Conservation (phyloP, 1,284 basidiomycete genomes). For the Coriolopsis trogii region DNA sequence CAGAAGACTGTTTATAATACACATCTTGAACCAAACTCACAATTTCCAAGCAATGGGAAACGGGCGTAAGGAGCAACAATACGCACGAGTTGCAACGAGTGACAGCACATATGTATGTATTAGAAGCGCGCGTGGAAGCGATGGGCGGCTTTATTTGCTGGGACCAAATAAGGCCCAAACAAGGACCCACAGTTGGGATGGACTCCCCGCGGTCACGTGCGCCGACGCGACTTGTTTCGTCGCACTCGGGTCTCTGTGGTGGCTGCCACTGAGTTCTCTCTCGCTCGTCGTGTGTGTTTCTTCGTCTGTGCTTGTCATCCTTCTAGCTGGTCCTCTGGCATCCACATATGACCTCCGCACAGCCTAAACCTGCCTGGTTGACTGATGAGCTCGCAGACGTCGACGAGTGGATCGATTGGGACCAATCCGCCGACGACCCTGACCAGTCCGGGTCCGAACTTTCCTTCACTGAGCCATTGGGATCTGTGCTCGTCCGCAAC, state of each 20-base stretch:
- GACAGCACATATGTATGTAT: too few relatives aligned
- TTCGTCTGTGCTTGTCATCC: not conserved
- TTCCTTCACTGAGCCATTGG: conserved; percentile 64
- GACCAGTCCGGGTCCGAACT: conserved; percentile 50
- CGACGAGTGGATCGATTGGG: conserved; percentile 45
- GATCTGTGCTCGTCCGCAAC: conserved; percentile 51
- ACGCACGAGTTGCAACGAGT: too few relatives aligned
- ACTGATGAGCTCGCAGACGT: conserved; percentile 54
- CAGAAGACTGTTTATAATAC: too few relatives aligned
- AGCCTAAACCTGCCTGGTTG: conserved; percentile 48
- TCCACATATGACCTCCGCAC: conserved; percentile 9
- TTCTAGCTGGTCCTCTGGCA: not conserved
- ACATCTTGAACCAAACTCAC: too few relatives aligned
- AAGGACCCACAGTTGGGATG: conserved; percentile 13
- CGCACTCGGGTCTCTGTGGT: not conserved
- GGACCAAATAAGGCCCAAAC: conserved; percentile 5
- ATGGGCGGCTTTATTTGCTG: conserved; percentile 4
- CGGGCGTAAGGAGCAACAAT: too few relatives aligned
- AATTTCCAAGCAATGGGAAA: too few relatives aligned
- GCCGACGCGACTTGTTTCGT: too few relatives aligned
- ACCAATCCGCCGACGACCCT: conserved; percentile 32
- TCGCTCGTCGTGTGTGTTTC: not conserved
- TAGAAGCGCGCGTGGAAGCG: too few relatives aligned
- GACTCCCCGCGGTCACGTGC: conserved; percentile 10
- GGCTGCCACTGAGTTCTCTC: not conserved